These are phyloP conservation scores for Hymenoscyphus salicellus DNA, from an alignment of 2,329 filamentous ascomycete genomes.

Conservation along the genomic window DNA sequence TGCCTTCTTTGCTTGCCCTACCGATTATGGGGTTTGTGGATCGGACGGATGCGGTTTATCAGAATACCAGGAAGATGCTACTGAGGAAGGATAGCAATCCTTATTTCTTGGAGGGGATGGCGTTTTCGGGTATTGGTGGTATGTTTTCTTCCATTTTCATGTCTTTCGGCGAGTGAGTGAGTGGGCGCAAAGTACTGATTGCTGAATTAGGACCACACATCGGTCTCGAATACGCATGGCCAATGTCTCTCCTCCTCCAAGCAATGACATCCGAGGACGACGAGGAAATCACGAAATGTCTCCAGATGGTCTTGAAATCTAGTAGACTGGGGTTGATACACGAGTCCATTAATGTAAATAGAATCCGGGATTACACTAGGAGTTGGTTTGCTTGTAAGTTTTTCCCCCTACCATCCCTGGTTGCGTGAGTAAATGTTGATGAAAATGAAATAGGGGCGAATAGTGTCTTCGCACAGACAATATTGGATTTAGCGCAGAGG, in stretches of 20 bases:
- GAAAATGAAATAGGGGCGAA: conserved; percentile 64
- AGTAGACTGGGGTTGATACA: conserved; percentile 80
- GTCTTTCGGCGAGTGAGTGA: neutral
- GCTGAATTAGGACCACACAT: conserved; percentile 57
- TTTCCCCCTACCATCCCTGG: neutral
- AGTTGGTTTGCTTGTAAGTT: conserved; percentile 83
- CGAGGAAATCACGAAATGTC: conserved; percentile 70
- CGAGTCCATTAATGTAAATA: conserved; percentile 84
- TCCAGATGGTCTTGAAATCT: conserved; percentile 72
- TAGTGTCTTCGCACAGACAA: conserved; percentile 88
- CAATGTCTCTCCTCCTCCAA: conserved; percentile 90
- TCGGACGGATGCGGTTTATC: conserved; percentile 66
- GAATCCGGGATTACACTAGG: conserved; percentile 66
- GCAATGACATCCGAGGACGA: conserved; percentile 85
- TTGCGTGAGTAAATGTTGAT: neutral
- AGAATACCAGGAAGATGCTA: conserved; percentile 78
- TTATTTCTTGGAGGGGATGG: conserved; percentile 75
- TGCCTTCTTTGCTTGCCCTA: conserved; percentile 75
- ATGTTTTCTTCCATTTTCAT: conserved; percentile 31
- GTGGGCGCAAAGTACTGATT: neutral
- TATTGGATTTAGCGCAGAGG: conserved; percentile 81
- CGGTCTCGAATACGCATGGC: conserved; percentile 89
- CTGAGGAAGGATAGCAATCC: conserved; percentile 58
- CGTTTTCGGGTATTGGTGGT: conserved; percentile 88
- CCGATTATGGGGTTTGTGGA: conserved; percentile 75